These are phyloP conservation scores for Juncus inflexus DNA, from an alignment of 176 grass and related monocot genomes.

Conservation along the genomic window DNA sequence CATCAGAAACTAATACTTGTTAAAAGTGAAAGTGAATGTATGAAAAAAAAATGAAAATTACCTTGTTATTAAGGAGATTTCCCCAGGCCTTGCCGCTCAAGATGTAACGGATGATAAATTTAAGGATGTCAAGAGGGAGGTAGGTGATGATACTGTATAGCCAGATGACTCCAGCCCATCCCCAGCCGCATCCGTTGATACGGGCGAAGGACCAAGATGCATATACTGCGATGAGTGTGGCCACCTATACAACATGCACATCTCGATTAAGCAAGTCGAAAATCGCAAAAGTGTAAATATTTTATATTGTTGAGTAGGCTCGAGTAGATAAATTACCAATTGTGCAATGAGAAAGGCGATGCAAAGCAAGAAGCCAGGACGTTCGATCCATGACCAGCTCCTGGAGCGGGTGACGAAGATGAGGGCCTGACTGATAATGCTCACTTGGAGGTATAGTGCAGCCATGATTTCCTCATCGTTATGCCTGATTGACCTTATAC, in stretches of 20 bases:
- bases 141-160: slow-evolving; percentile 65
- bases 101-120: slow-evolving; percentile 65
- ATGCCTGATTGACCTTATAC: slow-evolving; percentile 50
- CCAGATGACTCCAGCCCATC: slow-evolving; percentile 67
- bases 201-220: slow-evolving; percentile 50
- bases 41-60: slow-evolving; percentile 9
- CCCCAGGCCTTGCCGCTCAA: slow-evolving; percentile 45
- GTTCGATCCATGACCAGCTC: slow-evolving; percentile 56
- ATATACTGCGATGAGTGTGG: slow-evolving; percentile 64
- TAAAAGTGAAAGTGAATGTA: neutral
- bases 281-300: too few species aligned
- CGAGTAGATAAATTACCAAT: slow-evolving; percentile 25
- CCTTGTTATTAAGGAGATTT: slow-evolving; percentile 51
- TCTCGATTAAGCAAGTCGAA: slow-evolving; percentile 7
- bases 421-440: slow-evolving; percentile 42
- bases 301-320: neutral
- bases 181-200: slow-evolving; percentile 68
- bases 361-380: slow-evolving; percentile 43
- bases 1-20: neutral
- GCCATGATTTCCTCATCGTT: slow-evolving; percentile 41
- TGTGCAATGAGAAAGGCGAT: slow-evolving; percentile 62
- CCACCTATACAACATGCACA: slow-evolving; percentile 25
- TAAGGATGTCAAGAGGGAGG: slow-evolving; percentile 75
- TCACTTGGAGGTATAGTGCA: slow-evolving; percentile 42
- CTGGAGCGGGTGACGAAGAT: slow-evolving; percentile 44